A percentile compares a stretch with the other conserved stretches of the same genome.
Conservation (phyloP, 1,139 yeast species). For the Lizanozyma gosingica region DNA sequence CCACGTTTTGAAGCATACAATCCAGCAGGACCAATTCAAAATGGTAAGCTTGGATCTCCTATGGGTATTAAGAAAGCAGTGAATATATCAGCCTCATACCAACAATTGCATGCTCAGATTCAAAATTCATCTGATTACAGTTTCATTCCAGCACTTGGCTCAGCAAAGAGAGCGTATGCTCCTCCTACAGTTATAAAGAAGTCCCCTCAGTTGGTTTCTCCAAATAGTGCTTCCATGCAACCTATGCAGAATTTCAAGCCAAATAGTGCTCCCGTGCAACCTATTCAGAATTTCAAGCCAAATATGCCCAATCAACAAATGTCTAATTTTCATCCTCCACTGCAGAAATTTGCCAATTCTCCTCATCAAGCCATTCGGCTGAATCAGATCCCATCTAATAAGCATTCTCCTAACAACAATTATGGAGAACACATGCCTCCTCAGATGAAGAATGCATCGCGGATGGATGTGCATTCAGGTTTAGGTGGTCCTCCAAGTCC, state of each 20-base stretch:
- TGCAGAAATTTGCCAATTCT: neutral
- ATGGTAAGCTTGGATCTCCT: constrained; percentile 14
- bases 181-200: neutral
- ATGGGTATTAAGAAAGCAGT: constrained; percentile 9
- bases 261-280: neutral
- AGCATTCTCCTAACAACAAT: no score
- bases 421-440: no score
- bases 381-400: neutral
- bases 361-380: neutral
- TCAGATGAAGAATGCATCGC: neutral
- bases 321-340: neutral
- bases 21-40: constrained; percentile 22
- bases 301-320: neutral
- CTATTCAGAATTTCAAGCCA: neutral
- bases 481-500: neutral
- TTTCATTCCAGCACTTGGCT: constrained; percentile 4
- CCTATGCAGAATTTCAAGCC: neutral
- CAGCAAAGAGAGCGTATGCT: neutral
- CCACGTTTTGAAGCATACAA: constrained; percentile 48
- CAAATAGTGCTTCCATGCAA: neutral
- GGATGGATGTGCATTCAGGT: no score
- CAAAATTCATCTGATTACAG: constrained; percentile 25
- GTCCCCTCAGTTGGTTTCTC: constrained; percentile 2
- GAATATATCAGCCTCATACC: constrained; percentile 32
- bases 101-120: constrained; percentile 35